These are phyloP conservation scores for Diaporthe batatas DNA, from an alignment of 2,329 filamentous ascomycete species.

Conservation along the genomic window DNA sequence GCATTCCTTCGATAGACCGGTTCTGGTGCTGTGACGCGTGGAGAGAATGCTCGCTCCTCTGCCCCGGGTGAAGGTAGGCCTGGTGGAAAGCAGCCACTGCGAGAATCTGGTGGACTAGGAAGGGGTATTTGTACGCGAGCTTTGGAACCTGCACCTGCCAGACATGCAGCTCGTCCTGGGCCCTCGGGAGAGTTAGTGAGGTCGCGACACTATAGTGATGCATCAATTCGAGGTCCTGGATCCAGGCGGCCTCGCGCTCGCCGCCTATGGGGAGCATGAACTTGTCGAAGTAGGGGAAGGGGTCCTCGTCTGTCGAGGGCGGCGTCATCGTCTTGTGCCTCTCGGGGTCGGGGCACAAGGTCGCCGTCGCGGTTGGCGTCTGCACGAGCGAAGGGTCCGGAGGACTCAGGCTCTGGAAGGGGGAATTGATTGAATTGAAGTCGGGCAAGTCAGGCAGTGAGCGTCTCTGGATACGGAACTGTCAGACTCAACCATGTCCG, in stretches of 20 bases:
- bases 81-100: constrained; percentile 51
- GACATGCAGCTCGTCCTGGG: constrained; percentile 46
- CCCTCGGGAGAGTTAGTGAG: constrained; percentile 50
- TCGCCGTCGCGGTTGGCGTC: neutral
- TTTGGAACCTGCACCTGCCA: constrained; percentile 50
- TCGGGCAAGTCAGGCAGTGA: constrained; percentile 37
- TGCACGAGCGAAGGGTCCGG: constrained; percentile 15
- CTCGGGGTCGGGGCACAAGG: constrained; percentile 24
- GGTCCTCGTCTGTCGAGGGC: constrained; percentile 10
- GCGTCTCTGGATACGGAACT: constrained; percentile 31
- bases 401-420: constrained; percentile 24
- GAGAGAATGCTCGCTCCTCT: constrained; percentile 45
- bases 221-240: constrained; percentile 53
- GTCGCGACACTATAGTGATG: constrained; percentile 49
- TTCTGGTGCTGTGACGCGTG: constrained; percentile 52
- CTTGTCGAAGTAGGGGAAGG: constrained; percentile 40
- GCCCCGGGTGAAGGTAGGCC: constrained; percentile 47
- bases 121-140: constrained; percentile 48
- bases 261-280: constrained; percentile 38
- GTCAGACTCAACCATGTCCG: constrained; percentile 19
- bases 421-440: constrained; percentile 26
- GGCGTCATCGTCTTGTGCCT: constrained; percentile 21
- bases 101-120: constrained; percentile 51
- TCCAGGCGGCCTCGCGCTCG: constrained; percentile 46
- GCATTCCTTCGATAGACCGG: constrained; percentile 50